Evolutionary conservation across 2,329 filamentous ascomycete species (phyloP), one percentile per base, ranked within the genome.

Genomic region (Cercospora citrullina): DNA sequence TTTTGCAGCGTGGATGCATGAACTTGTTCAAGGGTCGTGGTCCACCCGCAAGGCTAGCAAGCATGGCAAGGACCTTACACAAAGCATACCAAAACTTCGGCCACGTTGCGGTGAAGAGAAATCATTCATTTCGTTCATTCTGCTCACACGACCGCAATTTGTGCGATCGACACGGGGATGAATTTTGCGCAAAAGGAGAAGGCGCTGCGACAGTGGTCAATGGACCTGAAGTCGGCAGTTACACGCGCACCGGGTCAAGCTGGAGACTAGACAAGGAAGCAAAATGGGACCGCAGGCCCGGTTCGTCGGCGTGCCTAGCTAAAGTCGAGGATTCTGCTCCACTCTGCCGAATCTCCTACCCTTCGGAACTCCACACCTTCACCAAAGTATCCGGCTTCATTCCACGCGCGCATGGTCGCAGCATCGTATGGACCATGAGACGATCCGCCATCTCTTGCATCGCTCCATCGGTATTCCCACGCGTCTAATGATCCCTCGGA

Each of bases 391-490:
- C 95, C 95, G 26, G 93, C 93, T 70, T 92, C 89, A 73, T 91
- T 89, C 95, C 95, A 99, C 2, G 92, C 91, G 74, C 89, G 87
- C 95, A 99, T 98, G 42, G 90, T 94, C 5, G 85, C 79, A 7
- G 86, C 87, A 76, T 97, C 93, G 78, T 93, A 99, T 0, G 95
- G 94, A 0, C 95, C 95, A 79, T 99, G 93, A 67, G 87, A 86
- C 59, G 87, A 86, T 10, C 87, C 92, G 30, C 88, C 91, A 76
- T 97, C 94, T 48, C 93, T 86, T 18, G 92, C 92, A 78, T 97
- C 93, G 45, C 89, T 90, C 95, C 95, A 99, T 67, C 92, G 87
- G 78, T 93, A 99, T 79, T 98, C 92, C 94, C 94, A 99, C 55
- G 51, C 33, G 39, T 53, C 62, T 39, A 60, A 39, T 36, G 64